Evolutionary conservation across 768 basidiomycete species (phyloP), one percentile per base, ranked within the genome.

Genomic region (Lentinula guzmanii): DNA sequence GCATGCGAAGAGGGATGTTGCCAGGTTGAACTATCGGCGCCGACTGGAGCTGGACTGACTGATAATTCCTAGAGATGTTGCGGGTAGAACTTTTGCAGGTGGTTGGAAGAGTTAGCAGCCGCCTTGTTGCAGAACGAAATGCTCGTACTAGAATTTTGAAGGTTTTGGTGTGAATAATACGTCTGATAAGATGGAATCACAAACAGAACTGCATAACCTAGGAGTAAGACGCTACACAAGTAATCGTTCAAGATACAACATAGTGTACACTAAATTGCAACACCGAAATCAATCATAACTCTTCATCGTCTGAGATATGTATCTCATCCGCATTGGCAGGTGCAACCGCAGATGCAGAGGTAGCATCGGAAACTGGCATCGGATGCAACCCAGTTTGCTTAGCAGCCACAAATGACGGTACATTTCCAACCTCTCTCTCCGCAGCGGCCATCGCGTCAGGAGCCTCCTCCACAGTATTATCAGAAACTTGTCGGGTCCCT

Each of bases 391-490:
- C 75, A 4, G 82, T 81, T 68, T 80, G 81, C 66, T 79, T 88
- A 24, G 91, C 89, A 64, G 90, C 84, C 60, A 95, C 91, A 68
- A 95, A 96, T 41, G 86, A 81, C 2, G 86, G 85, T 1, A 74
- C 80, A 21, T 63, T 68, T 11, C 75, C 78, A 21, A 83, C 82
- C 65, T 89, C 84, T 65, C 80, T 83, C 67, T 93, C 91, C 21
- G 86, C 89, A 37, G 87, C 86, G 4, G 92, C 91, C 95, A 98
- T 97, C 0, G 95, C 84, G 71, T 97, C 95, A 61, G 76, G 70
- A 9, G 76, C 74, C 6, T 62, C 69, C 51, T 73, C 77, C 45
- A 75, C 76, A 39, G 69, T 76, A 33, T 76, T 77, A 54, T 82
- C 82, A 33, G 76, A 77, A 15, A 76, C 68, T 54, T 76, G 76